Base-by-base conservation (phyloP, 176 grass and related monocot species). In the Hordeum marinum region DNA sequence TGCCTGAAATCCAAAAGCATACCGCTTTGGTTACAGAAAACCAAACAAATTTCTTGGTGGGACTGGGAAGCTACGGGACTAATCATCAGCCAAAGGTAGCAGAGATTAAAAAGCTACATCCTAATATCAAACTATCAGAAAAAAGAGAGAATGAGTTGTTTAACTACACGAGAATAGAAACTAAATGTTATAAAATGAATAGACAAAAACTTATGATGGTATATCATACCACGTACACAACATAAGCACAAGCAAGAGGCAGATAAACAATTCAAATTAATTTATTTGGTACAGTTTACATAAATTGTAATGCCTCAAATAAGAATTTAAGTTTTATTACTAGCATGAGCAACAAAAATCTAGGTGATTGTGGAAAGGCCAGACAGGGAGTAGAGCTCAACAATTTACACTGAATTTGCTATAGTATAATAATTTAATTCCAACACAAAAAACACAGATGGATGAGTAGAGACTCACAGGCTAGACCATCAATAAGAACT, bases 1-100 rank as follows among this genome's bases (percentile, higher is more conserved):
- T 63, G 96, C 91, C 96, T 99, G 82, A 76, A 85, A 84, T 60
- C 69, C 66, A 75, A 74, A 74, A 86, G 46, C 25, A 31, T 60
- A 72, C 34, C 24, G 59, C 11, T 63, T 55, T 61, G 34, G 78
- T 37, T 29, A 82, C 39, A 75, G 9, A 61, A 4, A 60, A 50
- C 11, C 60, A 80, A 68, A 67, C 15, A 79, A 39, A 36, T 9
- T 35, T 85, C 35, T 63, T 59, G 9, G 64, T 58, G 11, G 59
- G 70, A 72, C 34, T 76, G 48, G 42, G 36, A 70, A 78, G 37
- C 8, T 65, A 20, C 25, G 43, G 0, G 35, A 71, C 24, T 77
- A 57, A 79, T 59, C 57, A 6, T 71, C 64, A 68, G 75, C 27
- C 35, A 13, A 67, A 83, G 11, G 83, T 64, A 83, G 45, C 43